These are phyloP conservation scores for Hortaea werneckii DNA, from an alignment of 2,329 filamentous ascomycete genomes.

Conservation along the genomic window DNA sequence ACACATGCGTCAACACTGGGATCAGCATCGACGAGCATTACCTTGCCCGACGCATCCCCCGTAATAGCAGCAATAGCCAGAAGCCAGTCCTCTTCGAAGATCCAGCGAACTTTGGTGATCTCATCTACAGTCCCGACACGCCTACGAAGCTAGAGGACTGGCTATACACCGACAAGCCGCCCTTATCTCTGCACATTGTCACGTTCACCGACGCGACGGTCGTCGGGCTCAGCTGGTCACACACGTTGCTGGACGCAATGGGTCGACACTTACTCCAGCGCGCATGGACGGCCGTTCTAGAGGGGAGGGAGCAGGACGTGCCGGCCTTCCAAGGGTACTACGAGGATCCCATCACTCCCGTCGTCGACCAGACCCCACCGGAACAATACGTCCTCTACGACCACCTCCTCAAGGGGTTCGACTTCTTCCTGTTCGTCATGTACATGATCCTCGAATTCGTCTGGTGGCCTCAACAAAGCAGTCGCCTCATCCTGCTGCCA, in stretches of 20 bases:
- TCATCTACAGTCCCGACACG: background rate
- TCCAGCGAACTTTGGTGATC: background rate
- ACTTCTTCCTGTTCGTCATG: slow-evolving; percentile 7
- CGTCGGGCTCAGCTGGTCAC: slow-evolving; percentile 17
- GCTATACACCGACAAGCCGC: slow-evolving; percentile 12
- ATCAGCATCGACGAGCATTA: slow-evolving; percentile 7
- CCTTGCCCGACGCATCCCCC: no score
- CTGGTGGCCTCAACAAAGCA: background rate
- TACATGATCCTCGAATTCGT: slow-evolving; percentile 5
- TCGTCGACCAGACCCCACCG: slow-evolving; percentile 9
- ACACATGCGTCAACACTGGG: slow-evolving; percentile 1
- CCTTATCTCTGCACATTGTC: slow-evolving; percentile 12
- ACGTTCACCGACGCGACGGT: slow-evolving; percentile 19
- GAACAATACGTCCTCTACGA: slow-evolving; percentile 11
- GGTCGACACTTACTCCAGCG: slow-evolving; percentile 11
- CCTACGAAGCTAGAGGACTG: slow-evolving; percentile 5
- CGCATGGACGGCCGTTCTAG: slow-evolving; percentile 17
- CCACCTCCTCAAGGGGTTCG: slow-evolving; percentile 1
- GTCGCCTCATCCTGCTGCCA: background rate
- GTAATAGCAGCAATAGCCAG: no score
- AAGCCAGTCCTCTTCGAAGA: slow-evolving; percentile 3
- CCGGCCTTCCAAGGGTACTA: slow-evolving; percentile 11
- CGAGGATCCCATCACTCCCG: slow-evolving; percentile 12
- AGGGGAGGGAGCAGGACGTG: slow-evolving; percentile 14
- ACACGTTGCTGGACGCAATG: slow-evolving; percentile 17